Evolutionary conservation across 2,329 filamentous ascomycete species (phyloP), one percentile per base, ranked within the genome.

Genomic region (Tolypocladium tropicale): DNA sequence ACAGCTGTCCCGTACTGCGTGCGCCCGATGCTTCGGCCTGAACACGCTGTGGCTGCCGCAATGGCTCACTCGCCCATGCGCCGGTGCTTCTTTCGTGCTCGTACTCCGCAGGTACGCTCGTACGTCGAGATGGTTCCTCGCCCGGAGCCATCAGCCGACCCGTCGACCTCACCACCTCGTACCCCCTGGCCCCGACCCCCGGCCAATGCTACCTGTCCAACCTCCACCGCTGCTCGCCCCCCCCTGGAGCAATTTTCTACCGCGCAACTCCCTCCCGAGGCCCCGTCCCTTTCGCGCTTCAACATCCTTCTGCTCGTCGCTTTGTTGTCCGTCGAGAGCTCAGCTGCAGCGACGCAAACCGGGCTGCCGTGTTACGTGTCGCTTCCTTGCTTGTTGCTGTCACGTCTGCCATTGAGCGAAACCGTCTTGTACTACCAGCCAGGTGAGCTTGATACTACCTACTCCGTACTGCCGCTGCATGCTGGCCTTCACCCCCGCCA

Each of bases 231-330:
- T 21, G 37, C 28, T 34, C 5, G n/a, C n/a, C 14, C 23, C 25
- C 54, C 55, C 55, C 51, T 56, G 50, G 55, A 56, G 41, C 55
- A 56, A 48, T 56, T 56, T 56, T 56, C 55, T 34, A 49, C 41
- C 55, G 25, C 34, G 32, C 32, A 37, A 30, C 30, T 41, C 16
- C 16, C 32, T 55, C 46, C 46, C 46, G 34, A n/a, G 25, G 41
- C 30, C 32, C 33, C 30, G 41, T 36, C 32, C 33, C 30, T 21
- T 37, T 25, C 23, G 16, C 54, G 21, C 25, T 41, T 37, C 50
- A 30, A 30, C 51, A 25, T 41, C 51, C 18, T 34, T 28, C 23
- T 39, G 4, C n/a, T 14, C n/a, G n/a, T 52, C 50, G 32, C 51
- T 39, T 41, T 14, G 30, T 48, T 48, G 33, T 21, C 50, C 43